These are phyloP conservation scores for Geum urbanum DNA, from an alignment of 306 rosid genomes.

Conservation along the genomic window DNA sequence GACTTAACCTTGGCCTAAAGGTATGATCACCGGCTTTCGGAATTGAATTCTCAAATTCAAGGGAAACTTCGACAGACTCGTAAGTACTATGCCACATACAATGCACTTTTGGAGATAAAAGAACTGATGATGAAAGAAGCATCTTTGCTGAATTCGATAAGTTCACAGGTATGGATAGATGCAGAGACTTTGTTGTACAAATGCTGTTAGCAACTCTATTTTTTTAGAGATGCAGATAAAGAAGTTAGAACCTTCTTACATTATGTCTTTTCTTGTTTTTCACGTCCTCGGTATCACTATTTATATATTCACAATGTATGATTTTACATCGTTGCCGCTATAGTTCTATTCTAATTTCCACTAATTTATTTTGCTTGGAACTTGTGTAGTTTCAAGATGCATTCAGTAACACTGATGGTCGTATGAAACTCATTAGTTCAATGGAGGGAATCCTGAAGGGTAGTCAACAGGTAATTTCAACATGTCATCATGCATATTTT, in stretches of 20 bases:
- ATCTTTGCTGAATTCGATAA: constrained; percentile 80
- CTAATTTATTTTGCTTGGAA: neutral
- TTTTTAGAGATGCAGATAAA: neutral
- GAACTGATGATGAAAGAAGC: constrained; percentile 86
- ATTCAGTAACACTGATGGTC: constrained; percentile 59
- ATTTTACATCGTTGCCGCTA: neutral
- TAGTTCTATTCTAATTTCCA: neutral
- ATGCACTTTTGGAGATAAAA: constrained; percentile 88
- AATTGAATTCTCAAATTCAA: constrained; percentile 73
- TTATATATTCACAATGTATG: neutral
- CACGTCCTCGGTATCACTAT: neutral
- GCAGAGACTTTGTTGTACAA: neutral
- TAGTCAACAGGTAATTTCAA: constrained; percentile 64
- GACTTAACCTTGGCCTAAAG: constrained; percentile 41
- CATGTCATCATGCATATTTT: neutral
- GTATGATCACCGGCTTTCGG: constrained; percentile 70
- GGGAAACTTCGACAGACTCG: constrained; percentile 78
- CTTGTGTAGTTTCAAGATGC: constrained; percentile 83
- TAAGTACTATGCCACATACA: constrained; percentile 73
- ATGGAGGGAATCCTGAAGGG: constrained; percentile 94
- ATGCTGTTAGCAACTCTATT: neutral
- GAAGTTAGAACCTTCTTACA: neutral
- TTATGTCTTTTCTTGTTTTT: neutral
- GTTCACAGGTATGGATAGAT: constrained; percentile 63
- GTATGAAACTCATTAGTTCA: constrained; percentile 66